A percentile compares a stretch with the other conserved stretches of the same genome.
Conservation (phyloP, 2,329 filamentous ascomycete genomes). For the Paecilomyces variotii region DNA sequence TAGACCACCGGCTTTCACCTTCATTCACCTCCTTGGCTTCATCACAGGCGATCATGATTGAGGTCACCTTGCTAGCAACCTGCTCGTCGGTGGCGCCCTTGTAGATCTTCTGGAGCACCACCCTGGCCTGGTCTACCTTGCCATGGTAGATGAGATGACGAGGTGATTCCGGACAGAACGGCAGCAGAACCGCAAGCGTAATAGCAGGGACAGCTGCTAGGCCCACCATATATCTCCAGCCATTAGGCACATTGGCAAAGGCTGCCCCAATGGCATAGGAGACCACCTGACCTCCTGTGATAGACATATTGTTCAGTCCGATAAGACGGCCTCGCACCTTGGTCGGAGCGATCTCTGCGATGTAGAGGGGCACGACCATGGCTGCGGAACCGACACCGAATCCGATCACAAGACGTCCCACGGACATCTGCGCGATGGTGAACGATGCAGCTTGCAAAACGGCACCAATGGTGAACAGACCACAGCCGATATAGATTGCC, state of each 20-base stretch:
- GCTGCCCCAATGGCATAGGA: constrained; percentile 36
- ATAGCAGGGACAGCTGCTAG: constrained; percentile 42
- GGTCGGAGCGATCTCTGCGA: constrained; percentile 69
- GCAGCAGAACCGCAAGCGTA: constrained; percentile 36
- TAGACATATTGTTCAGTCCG: constrained; percentile 38
- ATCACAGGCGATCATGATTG: constrained; percentile 35
- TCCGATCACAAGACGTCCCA: constrained; percentile 67
- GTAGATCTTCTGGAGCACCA: constrained; percentile 25
- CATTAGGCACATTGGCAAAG: constrained; percentile 33
- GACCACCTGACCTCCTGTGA: constrained; percentile 37
- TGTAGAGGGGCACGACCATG: constrained; percentile 75
- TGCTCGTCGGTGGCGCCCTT: constrained; percentile 29
- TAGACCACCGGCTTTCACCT: constrained; percentile 34
- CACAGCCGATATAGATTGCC: constrained; percentile 64
- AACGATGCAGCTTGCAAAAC: constrained; percentile 55
- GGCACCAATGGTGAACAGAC: constrained; percentile 62
- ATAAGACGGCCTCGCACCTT: constrained; percentile 56
- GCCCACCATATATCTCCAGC: constrained; percentile 46
- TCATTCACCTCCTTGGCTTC: constrained; percentile 33
- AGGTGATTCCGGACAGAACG: constrained; percentile 29
- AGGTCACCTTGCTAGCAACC: constrained; percentile 37
- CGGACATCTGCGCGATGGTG: constrained; percentile 55
- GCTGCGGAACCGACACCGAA: constrained; percentile 75
- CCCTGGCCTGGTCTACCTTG: constrained; percentile 11
- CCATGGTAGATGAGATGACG: neutral